Conservation (phyloP, 179 eudicot species). For the Vitellaria paradoxa region DNA sequence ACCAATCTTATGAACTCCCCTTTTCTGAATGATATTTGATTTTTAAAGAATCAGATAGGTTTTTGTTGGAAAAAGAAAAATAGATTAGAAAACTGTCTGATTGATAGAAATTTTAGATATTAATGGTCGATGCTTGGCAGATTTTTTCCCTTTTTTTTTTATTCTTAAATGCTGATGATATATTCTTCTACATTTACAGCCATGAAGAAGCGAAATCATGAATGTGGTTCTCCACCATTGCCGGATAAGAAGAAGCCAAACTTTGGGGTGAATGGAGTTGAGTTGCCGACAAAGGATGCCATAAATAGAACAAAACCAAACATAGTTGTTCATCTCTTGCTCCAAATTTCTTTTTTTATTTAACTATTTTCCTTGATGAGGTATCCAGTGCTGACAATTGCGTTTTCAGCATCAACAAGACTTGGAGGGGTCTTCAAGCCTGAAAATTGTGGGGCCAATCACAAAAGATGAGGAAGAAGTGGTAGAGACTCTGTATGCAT, state of each 20-base stretch:
- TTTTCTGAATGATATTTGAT: too few relatives aligned
- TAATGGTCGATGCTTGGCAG: too few relatives aligned
- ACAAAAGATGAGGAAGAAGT: conserved; percentile 85
- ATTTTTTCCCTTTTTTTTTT: too few relatives aligned
- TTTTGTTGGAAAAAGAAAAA: too few relatives aligned
- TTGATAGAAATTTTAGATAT: too few relatives aligned
- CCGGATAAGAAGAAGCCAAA: conserved; percentile 29
- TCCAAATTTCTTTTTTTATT: background rate
- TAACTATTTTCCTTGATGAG: background rate
- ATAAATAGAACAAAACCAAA: conserved; percentile 32
- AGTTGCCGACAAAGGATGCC: conserved; percentile 23
- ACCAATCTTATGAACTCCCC: too few relatives aligned
- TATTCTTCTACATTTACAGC: conserved; percentile 30
- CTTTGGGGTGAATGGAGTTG: conserved; percentile 26
- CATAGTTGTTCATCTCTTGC: conserved; percentile 25
- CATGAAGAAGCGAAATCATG: conserved; percentile 47
- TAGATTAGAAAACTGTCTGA: too few relatives aligned
- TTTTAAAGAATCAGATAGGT: too few relatives aligned
- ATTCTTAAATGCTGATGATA: background rate
- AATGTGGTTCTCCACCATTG: conserved; percentile 28
- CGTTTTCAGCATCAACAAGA: conserved; percentile 30
- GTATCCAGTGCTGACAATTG: conserved; percentile 1
- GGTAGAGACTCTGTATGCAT: conserved; percentile 63
- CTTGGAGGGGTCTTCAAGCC: conserved; percentile 6
- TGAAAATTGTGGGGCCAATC: conserved; percentile 25